phyloP scores from a whole-genome alignment of 2,329 filamentous ascomycete genomes.

The Leptosphaerulina australis region DNA sequence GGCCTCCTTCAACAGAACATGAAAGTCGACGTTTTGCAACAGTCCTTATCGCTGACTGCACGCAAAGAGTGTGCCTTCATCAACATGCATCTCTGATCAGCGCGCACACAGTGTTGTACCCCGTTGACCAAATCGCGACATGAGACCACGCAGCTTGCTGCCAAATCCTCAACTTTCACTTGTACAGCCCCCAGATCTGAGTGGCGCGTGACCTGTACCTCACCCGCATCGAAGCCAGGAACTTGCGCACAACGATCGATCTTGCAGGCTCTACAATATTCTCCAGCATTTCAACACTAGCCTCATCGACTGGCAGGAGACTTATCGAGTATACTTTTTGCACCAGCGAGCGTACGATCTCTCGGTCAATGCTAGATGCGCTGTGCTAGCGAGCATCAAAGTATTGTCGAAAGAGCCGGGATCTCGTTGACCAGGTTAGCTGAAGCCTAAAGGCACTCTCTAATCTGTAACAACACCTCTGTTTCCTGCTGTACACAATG shows the following conservation, averaged over 20 bases:
- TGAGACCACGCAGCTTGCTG: constrained; percentile 12
- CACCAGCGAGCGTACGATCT: constrained; percentile 14
- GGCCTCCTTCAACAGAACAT: constrained; percentile 16
- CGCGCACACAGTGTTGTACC: constrained; percentile 20
- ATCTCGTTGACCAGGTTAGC: background rate
- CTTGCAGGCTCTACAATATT: background rate
- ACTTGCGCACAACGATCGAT: constrained; percentile 2
- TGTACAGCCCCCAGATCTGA: constrained; percentile 29
- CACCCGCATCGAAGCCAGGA: constrained; percentile 4
- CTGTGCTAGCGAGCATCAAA: constrained; percentile 20
- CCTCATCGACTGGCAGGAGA: background rate
- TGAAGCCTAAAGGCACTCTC: constrained; percentile 10
- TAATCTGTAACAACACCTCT: constrained; percentile 18
- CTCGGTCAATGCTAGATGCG: constrained; percentile 25
- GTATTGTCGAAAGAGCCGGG: constrained; percentile 20
- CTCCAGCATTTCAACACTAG: background rate
- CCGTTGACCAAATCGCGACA: constrained; percentile 23
- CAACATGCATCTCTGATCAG: constrained; percentile 7
- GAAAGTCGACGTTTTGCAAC: background rate
- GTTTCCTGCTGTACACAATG: constrained; percentile 24
- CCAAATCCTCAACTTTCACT: constrained; percentile 27
- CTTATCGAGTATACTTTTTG: background rate
- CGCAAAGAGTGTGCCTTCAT: constrained; percentile 6
- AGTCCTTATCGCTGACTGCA: background rate
- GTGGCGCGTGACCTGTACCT: constrained; percentile 22